Evolutionary conservation across 2,329 filamentous ascomycete genomes (phyloP), one percentile per base, ranked within the genome.

Genomic region (Piedraia hortae): DNA sequence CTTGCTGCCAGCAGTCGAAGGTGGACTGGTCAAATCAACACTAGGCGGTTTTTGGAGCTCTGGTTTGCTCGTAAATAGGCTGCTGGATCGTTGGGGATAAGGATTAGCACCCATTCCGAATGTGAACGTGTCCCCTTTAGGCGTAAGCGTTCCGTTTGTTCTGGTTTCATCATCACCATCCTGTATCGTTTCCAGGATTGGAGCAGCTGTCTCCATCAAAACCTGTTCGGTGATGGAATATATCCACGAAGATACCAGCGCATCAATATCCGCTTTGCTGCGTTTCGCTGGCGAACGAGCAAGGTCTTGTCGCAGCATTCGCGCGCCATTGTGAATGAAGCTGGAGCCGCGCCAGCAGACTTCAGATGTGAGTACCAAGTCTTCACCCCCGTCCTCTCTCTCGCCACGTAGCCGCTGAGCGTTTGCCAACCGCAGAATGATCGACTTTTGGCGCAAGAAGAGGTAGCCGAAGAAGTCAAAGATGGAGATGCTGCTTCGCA

Each of bases 401-500:
- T 24, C 24, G 4, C 24, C 26, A 24, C 45, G 40, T n/a, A 46
- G 39, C 5, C 44, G 44, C 8, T 43, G 38, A n/a, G 47, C 46
- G 37, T 82, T 85, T n/a, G 73, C 78, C 1, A 89, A 57, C 4
- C 80, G 62, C 7, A 90, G 54, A 2, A 93, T 54, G 1, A 97
- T 48, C 3, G 71, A 62, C 29, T 90, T 63, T 36, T 97, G 82
- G 12, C 85, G 62, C 3, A 77, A 67, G 43, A 93, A 97, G 7
- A 97, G 66, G 42, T 97, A 97, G 34, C 72, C 75, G 21, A 75
- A 60, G 42, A 97, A 93, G 43, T 97, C 85, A 39, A 93, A 91
- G 3, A 90, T 56, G 0, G 85, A 97, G 16, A 97, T 88, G 32
- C 90, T 74, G 48, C 88, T 97, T 8, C 74, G 70, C 17, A 97